A percentile compares a stretch with the other conserved stretches of the same genome.
Conservation (phyloP, 177 flowering plant genomes). For the Vitis hybrid region DNA sequence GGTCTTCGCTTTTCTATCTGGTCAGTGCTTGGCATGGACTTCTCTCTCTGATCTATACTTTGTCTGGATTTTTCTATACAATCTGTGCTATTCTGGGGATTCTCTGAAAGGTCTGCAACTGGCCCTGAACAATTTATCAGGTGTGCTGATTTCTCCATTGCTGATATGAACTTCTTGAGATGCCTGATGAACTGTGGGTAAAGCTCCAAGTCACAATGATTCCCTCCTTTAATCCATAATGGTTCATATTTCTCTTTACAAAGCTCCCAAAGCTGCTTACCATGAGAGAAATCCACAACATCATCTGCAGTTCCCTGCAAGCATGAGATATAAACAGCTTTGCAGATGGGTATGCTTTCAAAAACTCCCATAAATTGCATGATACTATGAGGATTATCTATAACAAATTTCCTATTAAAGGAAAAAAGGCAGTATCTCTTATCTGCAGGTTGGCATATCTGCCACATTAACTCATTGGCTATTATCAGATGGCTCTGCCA, state of each 20-base stretch:
- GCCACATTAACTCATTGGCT: not conserved
- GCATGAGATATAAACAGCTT: not conserved
- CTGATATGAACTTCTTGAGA: slow-evolving; percentile 55
- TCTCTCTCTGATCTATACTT: slow-evolving; percentile 48
- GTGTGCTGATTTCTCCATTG: slow-evolving; percentile 45
- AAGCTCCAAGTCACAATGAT: slow-evolving; percentile 65
- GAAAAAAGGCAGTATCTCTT: too few species aligned
- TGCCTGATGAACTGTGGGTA: slow-evolving; percentile 63
- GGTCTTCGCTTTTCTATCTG: slow-evolving; percentile 37
- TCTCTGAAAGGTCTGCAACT: slow-evolving; percentile 24
- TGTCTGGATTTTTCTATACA: slow-evolving; percentile 35
- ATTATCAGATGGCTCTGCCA: not conserved
- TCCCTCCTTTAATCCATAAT: slow-evolving; percentile 66
- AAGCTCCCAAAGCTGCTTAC: slow-evolving; percentile 64
- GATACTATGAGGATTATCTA: not conserved
- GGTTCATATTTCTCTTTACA: slow-evolving; percentile 72
- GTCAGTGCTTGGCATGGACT: slow-evolving; percentile 35
- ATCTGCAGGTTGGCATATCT: not conserved
- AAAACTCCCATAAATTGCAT: slow-evolving; percentile 2
- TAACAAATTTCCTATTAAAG: not conserved
- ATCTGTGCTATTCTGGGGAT: slow-evolving; percentile 45
- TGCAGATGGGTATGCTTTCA: not conserved
- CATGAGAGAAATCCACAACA: slow-evolving; percentile 70
- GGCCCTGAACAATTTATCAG: slow-evolving; percentile 24
- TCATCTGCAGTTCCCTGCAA: slow-evolving; percentile 74